Base-by-base conservation (phyloP, 169 alveolate genomes). In the Perkinsus marinus region DNA sequence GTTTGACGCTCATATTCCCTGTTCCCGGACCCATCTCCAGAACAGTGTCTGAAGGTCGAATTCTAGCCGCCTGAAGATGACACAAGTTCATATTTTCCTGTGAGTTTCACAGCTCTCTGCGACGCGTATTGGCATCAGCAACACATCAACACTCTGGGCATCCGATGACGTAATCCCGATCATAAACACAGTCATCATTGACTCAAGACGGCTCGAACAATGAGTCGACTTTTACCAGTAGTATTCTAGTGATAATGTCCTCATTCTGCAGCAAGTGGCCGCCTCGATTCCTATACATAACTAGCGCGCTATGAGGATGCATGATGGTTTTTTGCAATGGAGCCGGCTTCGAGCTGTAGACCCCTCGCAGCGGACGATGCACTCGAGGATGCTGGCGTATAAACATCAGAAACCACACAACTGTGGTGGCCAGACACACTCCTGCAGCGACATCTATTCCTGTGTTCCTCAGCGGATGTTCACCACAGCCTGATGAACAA, bases 21-120 rank as follows among this genome's bases (percentile, higher is more conserved):
- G 98, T 97, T 36, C 97, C 99, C 90, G 99, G 99, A 36, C 99
- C 99, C 38, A 98, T 97, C 96, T 98, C 99, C 89, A 98, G 94
- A 13, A 98, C 98, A 22, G 98, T 96, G 95, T 98, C 99, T 17
- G 99, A 97, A 10, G 99, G 96, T 92, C 98, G 97, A 39, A 98
- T 97, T 39, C 98, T 98, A 39, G 99, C 97, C 90, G 99, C 99
- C 43, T 96, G 96, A 6, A 17, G 30, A 26, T 0, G 79, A 57
- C 36, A 6, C 46, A 41, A 3, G 10, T 41, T 41, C 46, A 6
- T 10, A 10, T 10, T 10, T 41, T 10, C 19, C 46, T 41, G 3
- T 41, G 19, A 10, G 10, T 41, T 41, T 3, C 10, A 10, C 46
- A 41, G 10, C 46, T 41, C 46, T n/a, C n/a, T n/a, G n/a, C n/a